These are phyloP conservation scores for Pouteria campechiana DNA, from an alignment of 179 eudicot genomes.

Conservation along the genomic window DNA sequence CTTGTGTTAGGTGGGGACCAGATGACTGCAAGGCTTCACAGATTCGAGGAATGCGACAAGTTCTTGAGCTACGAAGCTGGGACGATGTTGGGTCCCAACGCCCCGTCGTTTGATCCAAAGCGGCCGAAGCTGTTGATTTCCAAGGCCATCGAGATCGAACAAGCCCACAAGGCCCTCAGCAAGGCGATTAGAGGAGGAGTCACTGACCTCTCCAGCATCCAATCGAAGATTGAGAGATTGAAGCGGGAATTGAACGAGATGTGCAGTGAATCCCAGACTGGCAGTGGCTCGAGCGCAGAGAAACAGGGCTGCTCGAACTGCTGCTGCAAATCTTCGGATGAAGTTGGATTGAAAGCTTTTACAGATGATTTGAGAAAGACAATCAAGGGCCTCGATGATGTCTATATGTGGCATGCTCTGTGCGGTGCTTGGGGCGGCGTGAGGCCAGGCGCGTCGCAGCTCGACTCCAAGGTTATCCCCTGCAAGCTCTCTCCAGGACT, in stretches of 20 bases:
- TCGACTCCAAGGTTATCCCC: slow-evolving; percentile 23
- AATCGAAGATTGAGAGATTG: slow-evolving; percentile 19
- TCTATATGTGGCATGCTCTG: slow-evolving; percentile 63
- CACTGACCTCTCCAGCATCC: slow-evolving; percentile 18
- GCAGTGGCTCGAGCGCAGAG: not conserved
- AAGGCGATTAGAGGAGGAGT: slow-evolving; percentile 21
- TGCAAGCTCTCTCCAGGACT: slow-evolving; percentile 42
- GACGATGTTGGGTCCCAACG: slow-evolving; percentile 18
- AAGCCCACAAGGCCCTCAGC: slow-evolving; percentile 31
- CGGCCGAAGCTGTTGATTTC: slow-evolving; percentile 44
- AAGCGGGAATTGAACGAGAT: slow-evolving; percentile 28
- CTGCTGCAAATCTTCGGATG: slow-evolving; percentile 11
- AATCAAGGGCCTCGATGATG: slow-evolving; percentile 47
- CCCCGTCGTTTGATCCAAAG: slow-evolving; percentile 37
- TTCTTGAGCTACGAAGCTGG: slow-evolving; percentile 42
- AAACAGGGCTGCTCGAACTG: slow-evolving; percentile 5
- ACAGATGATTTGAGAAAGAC: slow-evolving; percentile 36
- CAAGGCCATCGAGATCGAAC: slow-evolving; percentile 51
- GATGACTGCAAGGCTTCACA: slow-evolving; percentile 54
- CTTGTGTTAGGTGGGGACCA: slow-evolving; percentile 55
- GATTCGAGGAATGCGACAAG: slow-evolving; percentile 45
- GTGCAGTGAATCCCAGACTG: slow-evolving; percentile 10
- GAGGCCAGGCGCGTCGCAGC: slow-evolving; percentile 43
- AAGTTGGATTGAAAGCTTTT: slow-evolving; percentile 44
- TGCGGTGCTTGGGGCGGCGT: slow-evolving; percentile 76